Evolutionary conservation across 2,329 filamentous ascomycete species (phyloP), one percentile per base, ranked within the genome.

Genomic region (Mycocentrospora acerina): DNA sequence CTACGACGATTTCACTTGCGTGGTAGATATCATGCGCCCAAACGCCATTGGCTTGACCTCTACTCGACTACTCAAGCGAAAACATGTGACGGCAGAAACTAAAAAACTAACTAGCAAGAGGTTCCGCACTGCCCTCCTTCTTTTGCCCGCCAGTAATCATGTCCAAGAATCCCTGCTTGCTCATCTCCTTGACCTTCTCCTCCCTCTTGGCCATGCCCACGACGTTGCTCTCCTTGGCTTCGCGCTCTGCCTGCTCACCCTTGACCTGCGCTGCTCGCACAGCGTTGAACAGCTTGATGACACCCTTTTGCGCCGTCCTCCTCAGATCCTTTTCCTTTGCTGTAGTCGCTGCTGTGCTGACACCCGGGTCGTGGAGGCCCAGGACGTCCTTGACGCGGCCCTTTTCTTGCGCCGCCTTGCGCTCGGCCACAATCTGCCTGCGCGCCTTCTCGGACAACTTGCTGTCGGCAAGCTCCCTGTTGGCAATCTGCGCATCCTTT

Each of bases 261-360:
- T 90, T 88, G 40, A 96, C 86, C 70, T 98, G 93, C 11, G 93
- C 90, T 15, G 88, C 88, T 29, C 91, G 78, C 22, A 98, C 90
- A 0, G 93, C 93, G 67, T 97, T 96, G 71, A 98, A 98, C 42
- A 98, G 75, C 74, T 91, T 94, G 16, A 97, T 85, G 27, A 98
- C 93, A 80, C 91, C 91, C 37, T 89, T 80, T 70, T 96, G 89
- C 29, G 90, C 90, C 32, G 88, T 89, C 74, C 95, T 93, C 59
- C 87, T 82, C 60, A 97, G 67, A 48, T 81, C 76, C 71, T 83
- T 85, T 74, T 97, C 91, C 56, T 83, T 79, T 60, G 86, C 88
- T 12, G 77, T 69, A 7, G 81, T 73, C 3, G 71, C 69, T 5
- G 77, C 79, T 2, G 74, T 75, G 41, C 69, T 72, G 25, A 70